A percentile compares a stretch with the other conserved stretches of the same genome.
phyloP scores from a whole-genome alignment of 257 asterid genomes.

The Nicotiana knightiana region DNA sequence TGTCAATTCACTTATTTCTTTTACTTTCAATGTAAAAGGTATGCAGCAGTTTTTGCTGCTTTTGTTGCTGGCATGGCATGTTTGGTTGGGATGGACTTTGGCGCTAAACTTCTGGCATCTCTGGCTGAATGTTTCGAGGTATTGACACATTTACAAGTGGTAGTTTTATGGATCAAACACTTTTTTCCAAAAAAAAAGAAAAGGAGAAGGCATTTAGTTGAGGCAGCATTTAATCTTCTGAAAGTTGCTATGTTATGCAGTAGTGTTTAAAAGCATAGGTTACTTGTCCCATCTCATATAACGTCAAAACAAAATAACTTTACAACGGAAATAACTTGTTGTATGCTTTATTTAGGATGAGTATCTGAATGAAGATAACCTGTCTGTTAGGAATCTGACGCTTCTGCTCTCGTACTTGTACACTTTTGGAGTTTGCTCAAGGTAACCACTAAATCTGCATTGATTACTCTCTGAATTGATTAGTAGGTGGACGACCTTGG shows the following conservation, averaged over 20 bases:
- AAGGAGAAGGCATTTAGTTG: background rate
- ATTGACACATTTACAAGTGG: conserved; percentile 13
- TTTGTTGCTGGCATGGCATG: conserved; percentile 95
- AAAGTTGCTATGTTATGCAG: background rate
- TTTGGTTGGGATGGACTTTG: conserved; percentile 82
- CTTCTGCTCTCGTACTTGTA: conserved; percentile 77
- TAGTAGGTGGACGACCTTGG: background rate
- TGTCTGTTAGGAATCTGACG: conserved; percentile 75
- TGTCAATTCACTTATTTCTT: background rate
- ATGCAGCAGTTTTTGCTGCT: conserved; percentile 87
- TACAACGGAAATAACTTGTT: background rate
- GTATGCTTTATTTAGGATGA: conserved; percentile 60
- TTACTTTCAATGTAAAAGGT: conserved; percentile 36
- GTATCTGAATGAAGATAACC: conserved; percentile 77
- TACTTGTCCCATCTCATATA: background rate
- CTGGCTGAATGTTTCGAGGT: conserved; percentile 89
- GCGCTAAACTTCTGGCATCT: conserved; percentile 84
- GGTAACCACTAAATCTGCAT: conserved; percentile 40
- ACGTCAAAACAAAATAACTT: background rate
- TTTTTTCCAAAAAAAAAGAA: background rate
- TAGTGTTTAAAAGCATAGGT: background rate
- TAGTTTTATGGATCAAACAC: background rate
- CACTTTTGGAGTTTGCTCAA: conserved; percentile 77
- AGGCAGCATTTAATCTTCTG: background rate
- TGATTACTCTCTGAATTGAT: background rate